A percentile compares a stretch with the other conserved stretches of the same genome.
phyloP scores from a whole-genome alignment of 352 stramenopile species.

The Phytopythium boreale region DNA sequence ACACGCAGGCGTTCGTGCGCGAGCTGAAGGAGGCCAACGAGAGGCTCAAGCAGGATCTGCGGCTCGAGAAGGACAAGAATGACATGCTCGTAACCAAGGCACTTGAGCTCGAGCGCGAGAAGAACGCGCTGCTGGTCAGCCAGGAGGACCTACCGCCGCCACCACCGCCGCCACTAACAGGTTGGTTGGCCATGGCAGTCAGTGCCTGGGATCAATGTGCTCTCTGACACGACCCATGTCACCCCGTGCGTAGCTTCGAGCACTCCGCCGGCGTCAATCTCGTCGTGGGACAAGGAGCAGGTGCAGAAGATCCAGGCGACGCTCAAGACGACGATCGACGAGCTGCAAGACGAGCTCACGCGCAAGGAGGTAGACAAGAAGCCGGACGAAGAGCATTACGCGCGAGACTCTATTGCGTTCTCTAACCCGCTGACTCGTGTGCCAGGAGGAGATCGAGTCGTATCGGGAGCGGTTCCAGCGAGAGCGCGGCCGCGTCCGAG shows the following conservation, averaged over 20 bases:
- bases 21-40: slow-evolving; percentile 64
- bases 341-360: slow-evolving; percentile 75
- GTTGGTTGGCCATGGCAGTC: slow-evolving; percentile 10
- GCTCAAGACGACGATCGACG: slow-evolving; percentile 64
- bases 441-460: slow-evolving; percentile 35
- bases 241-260: background rate
- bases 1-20: slow-evolving; percentile 61
- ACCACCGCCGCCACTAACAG: slow-evolving; percentile 4
- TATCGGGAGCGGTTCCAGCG: slow-evolving; percentile 50
- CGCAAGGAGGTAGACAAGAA: slow-evolving; percentile 48
- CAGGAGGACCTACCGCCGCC: slow-evolving; percentile 16
- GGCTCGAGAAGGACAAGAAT: slow-evolving; percentile 77
- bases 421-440: background rate
- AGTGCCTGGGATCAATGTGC: too few relatives aligned
- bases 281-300: slow-evolving; percentile 72
- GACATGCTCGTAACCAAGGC: slow-evolving; percentile 62
- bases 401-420: background rate
- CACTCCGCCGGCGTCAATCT: background rate
- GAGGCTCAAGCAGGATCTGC: slow-evolving; percentile 55
- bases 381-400: background rate
- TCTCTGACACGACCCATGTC: background rate
- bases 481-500: slow-evolving; percentile 50
- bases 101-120: slow-evolving; percentile 67
- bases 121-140: slow-evolving; percentile 39
- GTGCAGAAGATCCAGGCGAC: slow-evolving; percentile 68